Conservation (phyloP, 2,329 filamentous ascomycete species). For the Sporothrix euskadiensis region DNA sequence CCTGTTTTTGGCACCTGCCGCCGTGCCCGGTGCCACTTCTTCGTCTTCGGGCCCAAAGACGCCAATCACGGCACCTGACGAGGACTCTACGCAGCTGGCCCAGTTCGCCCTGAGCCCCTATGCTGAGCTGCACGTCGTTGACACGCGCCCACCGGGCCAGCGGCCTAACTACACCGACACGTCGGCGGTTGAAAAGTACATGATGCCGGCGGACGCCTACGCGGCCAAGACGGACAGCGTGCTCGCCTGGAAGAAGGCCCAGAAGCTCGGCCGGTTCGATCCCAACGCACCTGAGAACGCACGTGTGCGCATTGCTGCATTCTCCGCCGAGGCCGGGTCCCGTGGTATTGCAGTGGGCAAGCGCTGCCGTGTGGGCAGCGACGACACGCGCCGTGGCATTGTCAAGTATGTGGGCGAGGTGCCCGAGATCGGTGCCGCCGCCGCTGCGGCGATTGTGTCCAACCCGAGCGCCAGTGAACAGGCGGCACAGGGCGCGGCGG, state of each 20-base stretch:
- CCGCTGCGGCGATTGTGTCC: slow-evolving; percentile 5
- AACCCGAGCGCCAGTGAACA: slow-evolving; percentile 17
- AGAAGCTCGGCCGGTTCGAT: slow-evolving; percentile 95
- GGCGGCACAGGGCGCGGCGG: slow-evolving; percentile 38
- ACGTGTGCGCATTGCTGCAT: slow-evolving; percentile 68
- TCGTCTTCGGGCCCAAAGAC: slow-evolving; percentile 55
- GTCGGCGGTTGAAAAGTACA: slow-evolving; percentile 82
- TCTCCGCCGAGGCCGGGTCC: slow-evolving; percentile 67
- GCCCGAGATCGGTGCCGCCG: slow-evolving; percentile 57
- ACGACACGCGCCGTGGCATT: slow-evolving; percentile 68
- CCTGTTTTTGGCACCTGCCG: slow-evolving; percentile 65
- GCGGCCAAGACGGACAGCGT: slow-evolving; percentile 84
- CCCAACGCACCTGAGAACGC: slow-evolving; percentile 75
- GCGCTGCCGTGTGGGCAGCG: slow-evolving; percentile 65
- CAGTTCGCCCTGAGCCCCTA: slow-evolving; percentile 70
- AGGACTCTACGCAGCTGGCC: slow-evolving; percentile 67
- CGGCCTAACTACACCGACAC: slow-evolving; percentile 81
- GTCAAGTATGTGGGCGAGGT: slow-evolving; percentile 73
- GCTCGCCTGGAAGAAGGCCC: slow-evolving; percentile 90
- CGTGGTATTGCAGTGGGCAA: slow-evolving; percentile 66
- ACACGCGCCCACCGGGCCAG: slow-evolving; percentile 73
- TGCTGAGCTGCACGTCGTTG: slow-evolving; percentile 76
- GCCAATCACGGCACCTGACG: slow-evolving; percentile 63
- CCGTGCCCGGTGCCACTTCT: slow-evolving; percentile 3
- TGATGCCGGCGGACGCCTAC: slow-evolving; percentile 83